phyloP scores from a whole-genome alignment of 352 stramenopile species.

The Globisporangium ultimum region DNA sequence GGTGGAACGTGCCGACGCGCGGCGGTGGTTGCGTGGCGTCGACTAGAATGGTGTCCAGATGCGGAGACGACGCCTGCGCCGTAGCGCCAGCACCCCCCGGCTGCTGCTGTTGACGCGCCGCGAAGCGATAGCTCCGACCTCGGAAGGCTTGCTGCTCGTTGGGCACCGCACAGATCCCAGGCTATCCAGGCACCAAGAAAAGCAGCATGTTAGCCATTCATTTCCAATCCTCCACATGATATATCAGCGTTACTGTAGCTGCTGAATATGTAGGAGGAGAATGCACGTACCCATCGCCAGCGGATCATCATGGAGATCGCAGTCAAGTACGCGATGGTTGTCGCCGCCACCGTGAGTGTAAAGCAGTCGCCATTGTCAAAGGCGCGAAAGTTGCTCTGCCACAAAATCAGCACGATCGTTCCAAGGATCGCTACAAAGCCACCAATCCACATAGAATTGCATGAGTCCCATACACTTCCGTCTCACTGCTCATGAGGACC shows the following conservation, averaged over 20 bases:
- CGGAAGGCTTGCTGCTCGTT: slow-evolving; percentile 62
- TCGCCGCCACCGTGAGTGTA: slow-evolving; percentile 56
- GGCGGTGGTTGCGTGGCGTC: neutral
- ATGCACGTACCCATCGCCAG: slow-evolving; percentile 63
- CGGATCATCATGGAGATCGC: slow-evolving; percentile 73
- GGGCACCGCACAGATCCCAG: slow-evolving; percentile 67
- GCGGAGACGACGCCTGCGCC: neutral
- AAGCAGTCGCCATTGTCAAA: slow-evolving; percentile 80
- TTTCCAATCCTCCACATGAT: neutral
- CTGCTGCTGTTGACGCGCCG: neutral
- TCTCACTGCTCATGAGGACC: neutral
- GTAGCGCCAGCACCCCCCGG: slow-evolving; percentile 5
- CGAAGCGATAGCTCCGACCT: slow-evolving; percentile 9
- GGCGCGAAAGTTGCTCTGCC: slow-evolving; percentile 44
- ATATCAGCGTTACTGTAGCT: neutral
- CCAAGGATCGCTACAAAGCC: slow-evolving; percentile 33
- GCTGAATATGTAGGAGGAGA: neutral
- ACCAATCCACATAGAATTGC: neutral
- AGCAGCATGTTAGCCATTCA: neutral
- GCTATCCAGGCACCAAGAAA: slow-evolving; percentile 24
- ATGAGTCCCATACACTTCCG: neutral
- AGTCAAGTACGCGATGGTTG: slow-evolving; percentile 58
- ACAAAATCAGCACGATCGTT: slow-evolving; percentile 44
- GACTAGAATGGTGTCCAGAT: slow-evolving; percentile 8
- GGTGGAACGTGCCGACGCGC: slow-evolving; percentile 9